Evolutionary conservation across 2,329 filamentous ascomycete species (phyloP), one percentile per base, ranked within the genome.

Genomic region (Myriosclerotinia scirpicola): DNA sequence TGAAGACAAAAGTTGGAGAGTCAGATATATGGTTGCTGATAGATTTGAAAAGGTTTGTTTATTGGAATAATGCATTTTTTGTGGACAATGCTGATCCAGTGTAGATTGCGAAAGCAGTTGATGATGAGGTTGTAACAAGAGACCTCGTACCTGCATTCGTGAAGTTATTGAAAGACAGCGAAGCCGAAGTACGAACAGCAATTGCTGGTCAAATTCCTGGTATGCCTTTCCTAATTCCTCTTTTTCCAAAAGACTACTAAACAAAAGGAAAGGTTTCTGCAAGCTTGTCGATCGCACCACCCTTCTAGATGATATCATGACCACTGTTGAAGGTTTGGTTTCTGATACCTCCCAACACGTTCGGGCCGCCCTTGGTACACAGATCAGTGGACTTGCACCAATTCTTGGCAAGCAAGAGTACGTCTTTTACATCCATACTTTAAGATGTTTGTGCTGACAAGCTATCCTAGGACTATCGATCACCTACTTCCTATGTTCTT

Each of bases 1-100:
- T 80, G 95, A 97, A 76, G 95, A 99, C 79, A 99, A 98, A 87
- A 98, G 95, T 82, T 99, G 95, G 95, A 89, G 95, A 76, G 95
- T 99, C 68, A 88, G 95, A 78, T 99, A 98, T 80, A 99, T 99
- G 95, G 95, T 99, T 74, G 95, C 95, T 59, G 95, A 99, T 79
- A 88, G 93, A 77, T 99, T 97, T 76, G 95, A 99, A 80, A 97
- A 98, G 90, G 92, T 92, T 76, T 60, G 76, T 63, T 15, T 50
- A 20, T 54, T 55, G 7, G 34, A 30, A 38, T n/a, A 56, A n/a
- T 52, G 42, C 12, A 20, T 26, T 59, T 26, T 40, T 34, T 30
- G 36, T 30, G 12, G 56, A 11, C 11, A 64, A 65, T 65, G 52
- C 71, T 72, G 65, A 73, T 67, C 48, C 68, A 56, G 40, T 67